Conservation (phyloP, 805 yeast species). For the Saccharomyces mikatae region DNA sequence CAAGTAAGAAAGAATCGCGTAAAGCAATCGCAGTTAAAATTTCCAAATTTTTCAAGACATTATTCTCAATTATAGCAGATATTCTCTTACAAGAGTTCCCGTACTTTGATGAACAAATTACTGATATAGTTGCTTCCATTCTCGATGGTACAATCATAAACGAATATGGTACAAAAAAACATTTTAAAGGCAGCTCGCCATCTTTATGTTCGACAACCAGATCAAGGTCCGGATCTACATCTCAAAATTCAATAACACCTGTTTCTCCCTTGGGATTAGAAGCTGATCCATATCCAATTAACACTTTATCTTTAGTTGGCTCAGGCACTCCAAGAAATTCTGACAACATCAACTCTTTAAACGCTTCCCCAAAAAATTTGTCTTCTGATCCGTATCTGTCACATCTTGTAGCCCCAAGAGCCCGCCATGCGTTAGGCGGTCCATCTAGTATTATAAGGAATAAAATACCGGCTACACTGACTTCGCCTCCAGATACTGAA, state of each 20-base stretch:
- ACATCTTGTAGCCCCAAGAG: slow-evolving; percentile 14
- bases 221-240: slow-evolving; percentile 9
- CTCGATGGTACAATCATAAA: slow-evolving; percentile 20
- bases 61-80: slow-evolving; percentile 24
- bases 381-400: slow-evolving; percentile 5
- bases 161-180: slow-evolving; percentile 12
- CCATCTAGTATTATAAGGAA: slow-evolving; percentile 4
- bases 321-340: not conserved
- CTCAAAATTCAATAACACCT: slow-evolving; percentile 2
- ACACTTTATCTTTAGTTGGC: not conserved
- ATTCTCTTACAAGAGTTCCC: slow-evolving; percentile 18
- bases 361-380: not conserved
- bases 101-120: slow-evolving; percentile 19
- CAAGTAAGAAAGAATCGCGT: slow-evolving; percentile 20
- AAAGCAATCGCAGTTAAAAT: slow-evolving; percentile 22
- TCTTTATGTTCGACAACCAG: slow-evolving; percentile 9
- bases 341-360: not conserved
- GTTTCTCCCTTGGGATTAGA: not conserved
- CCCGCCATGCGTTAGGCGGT: slow-evolving; percentile 9
- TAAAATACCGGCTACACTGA: slow-evolving; percentile 1
- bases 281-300: not conserved
- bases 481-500: slow-evolving; percentile 9
- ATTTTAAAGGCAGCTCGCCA: slow-evolving; percentile 6
- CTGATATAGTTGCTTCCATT: slow-evolving; percentile 21
- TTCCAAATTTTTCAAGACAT: slow-evolving; percentile 27